Base-by-base conservation (phyloP, 2,329 filamentous ascomycete genomes). In the Moelleriella libera region DNA sequence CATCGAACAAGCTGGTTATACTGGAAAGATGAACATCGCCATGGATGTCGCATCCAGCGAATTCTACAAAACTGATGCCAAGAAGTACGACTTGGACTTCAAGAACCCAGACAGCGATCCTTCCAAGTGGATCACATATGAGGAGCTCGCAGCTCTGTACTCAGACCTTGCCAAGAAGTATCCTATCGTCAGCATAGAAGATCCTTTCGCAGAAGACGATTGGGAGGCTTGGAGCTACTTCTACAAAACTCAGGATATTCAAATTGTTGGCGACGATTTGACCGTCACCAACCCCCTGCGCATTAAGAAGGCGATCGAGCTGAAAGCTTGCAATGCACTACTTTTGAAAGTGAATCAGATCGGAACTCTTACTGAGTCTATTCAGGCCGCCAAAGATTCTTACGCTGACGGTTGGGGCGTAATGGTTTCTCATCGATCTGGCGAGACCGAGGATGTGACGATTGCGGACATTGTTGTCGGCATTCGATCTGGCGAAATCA, bases 161-260 rank as follows among this genome's bases (percentile, higher is more conserved):
- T 80, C 85, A 68, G 75, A 82, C 44, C 82, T 98, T 52, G 77
- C 79, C 66, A 78, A 82, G 78, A 96, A 95, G 76, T 98, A 98
- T 77, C 90, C 92, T 63, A 98, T 98, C 64, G 88, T 97, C 73
- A 87, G 81, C 70, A 97, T 98, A 61, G 92, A 98, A 76, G 92
- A 98, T 69, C 92, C 92, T 66, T 98, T 98, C 73, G 90, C 88
- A 55, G 92, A 98, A 81, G 92, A 97, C 64, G 92, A 98, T 78
- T 98, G 92, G 92, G 90, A 97, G 81, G 92, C 92, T 53, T 98
- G 92, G 92, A 94, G 87, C 82, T 95, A 97, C 83, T 98, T 97
- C 84, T 95, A 85, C 85, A 96, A 96, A 85, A 92, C 87, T 61
- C 88, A 88, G 65, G 83, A 96, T 71, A 89, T 94, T 78, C 92